These are phyloP conservation scores for Ceratobasidium sp. DNA, from an alignment of 1,284 basidiomycete genomes.

Conservation along the genomic window DNA sequence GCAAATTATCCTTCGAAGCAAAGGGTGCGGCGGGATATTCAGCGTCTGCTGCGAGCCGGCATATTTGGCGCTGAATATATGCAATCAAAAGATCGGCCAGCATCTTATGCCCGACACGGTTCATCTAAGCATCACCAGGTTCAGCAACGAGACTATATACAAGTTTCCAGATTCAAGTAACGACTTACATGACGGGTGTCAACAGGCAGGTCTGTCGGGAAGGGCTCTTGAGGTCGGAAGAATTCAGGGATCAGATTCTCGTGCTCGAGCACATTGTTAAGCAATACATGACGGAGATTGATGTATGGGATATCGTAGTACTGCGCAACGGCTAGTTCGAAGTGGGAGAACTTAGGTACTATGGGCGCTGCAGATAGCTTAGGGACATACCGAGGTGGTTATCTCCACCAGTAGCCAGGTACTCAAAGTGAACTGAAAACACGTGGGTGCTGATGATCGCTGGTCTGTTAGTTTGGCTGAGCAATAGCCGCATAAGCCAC, in stretches of 20 bases:
- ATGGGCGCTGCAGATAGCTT: background rate
- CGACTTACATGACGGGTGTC: slow-evolving; percentile 42
- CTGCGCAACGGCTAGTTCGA: slow-evolving; percentile 38
- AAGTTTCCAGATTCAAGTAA: no score
- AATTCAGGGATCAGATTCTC: slow-evolving; percentile 31
- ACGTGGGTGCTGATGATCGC: slow-evolving; percentile 42
- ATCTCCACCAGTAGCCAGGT: slow-evolving; percentile 43
- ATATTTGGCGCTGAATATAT: slow-evolving; percentile 52
- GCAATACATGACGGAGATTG: slow-evolving; percentile 41
- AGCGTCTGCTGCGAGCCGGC: slow-evolving; percentile 46
- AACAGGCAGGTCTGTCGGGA: background rate
- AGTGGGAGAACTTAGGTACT: background rate
- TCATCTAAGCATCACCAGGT: no score
- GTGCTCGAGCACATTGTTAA: slow-evolving; percentile 39
- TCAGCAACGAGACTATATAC: no score
- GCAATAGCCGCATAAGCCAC: slow-evolving; percentile 41
- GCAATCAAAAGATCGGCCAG: slow-evolving; percentile 51
- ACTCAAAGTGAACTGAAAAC: slow-evolving; percentile 37
- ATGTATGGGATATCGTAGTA: slow-evolving; percentile 43
- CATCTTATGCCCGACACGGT: slow-evolving; percentile 40
- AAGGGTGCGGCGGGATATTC: slow-evolving; percentile 46
- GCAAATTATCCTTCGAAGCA: slow-evolving; percentile 22
- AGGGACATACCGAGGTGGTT: slow-evolving; percentile 40
- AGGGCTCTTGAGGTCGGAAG: slow-evolving; percentile 31
- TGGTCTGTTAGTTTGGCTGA: slow-evolving; percentile 39